Evolutionary conservation across 2,329 filamentous ascomycete species (phyloP).

Genomic region (Metarhizium sp.): DNA sequence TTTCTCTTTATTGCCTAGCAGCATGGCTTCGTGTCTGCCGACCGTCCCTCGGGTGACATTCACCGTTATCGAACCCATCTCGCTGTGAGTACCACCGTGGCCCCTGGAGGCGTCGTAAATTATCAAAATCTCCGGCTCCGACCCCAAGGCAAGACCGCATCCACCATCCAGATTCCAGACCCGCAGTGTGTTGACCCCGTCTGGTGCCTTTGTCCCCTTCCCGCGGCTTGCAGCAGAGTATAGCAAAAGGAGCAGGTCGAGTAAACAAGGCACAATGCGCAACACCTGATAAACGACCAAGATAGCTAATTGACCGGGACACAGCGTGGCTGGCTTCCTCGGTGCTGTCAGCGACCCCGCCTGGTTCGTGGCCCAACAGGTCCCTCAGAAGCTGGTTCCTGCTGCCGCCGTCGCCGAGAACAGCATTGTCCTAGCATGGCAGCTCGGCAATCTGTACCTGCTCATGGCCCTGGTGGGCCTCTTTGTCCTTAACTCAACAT

Average conservation of each 20-base stretch:
- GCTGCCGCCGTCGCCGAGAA: slow-evolving; percentile 30
- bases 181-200: not conserved
- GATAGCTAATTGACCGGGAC: slow-evolving; percentile 9
- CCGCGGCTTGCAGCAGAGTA: not conserved
- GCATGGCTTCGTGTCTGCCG: slow-evolving; percentile 54
- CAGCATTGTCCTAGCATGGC: slow-evolving; percentile 49
- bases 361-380: slow-evolving; percentile 56
- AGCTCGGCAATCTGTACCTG: slow-evolving; percentile 62
- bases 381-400: slow-evolving; percentile 27
- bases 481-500: slow-evolving; percentile 53
- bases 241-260: not conserved
- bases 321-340: slow-evolving; percentile 51
- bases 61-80: slow-evolving; percentile 58
- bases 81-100: slow-evolving; percentile 42
- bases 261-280: not conserved
- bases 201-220: not conserved
- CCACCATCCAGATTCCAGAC: not conserved
- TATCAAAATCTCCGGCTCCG: slow-evolving; percentile 3
- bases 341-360: slow-evolving; percentile 45
- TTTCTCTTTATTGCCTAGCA: not conserved
- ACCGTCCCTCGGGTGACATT: slow-evolving; percentile 56
- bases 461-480: slow-evolving; percentile 56
- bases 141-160: not conserved
- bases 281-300: not conserved
- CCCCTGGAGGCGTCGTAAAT: not conserved